These are phyloP conservation scores for Trametes cinnabarina DNA, from an alignment of 768 basidiomycete species.

Conservation along the genomic window DNA sequence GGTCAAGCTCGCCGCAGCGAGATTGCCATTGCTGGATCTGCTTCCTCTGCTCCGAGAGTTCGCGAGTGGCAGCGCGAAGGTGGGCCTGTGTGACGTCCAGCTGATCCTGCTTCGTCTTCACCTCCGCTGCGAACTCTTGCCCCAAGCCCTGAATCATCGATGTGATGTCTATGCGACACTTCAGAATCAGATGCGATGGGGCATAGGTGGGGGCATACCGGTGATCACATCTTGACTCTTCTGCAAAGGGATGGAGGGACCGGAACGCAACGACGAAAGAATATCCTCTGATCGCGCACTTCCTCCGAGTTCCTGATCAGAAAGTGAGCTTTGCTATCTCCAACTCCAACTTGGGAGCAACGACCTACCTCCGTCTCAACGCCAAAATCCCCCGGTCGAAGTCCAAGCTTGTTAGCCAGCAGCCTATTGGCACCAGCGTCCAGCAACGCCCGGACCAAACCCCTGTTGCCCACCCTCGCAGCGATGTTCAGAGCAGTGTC, in stretches of 20 bases:
- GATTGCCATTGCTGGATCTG: conserved; percentile 76
- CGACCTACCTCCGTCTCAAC: conserved; percentile 80
- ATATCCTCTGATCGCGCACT: conserved; percentile 77
- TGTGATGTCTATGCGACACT: conserved; percentile 69
- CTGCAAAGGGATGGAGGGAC: conserved; percentile 74
- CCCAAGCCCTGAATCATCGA: conserved; percentile 78
- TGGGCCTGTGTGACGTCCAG: conserved; percentile 87
- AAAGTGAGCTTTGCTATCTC: background rate
- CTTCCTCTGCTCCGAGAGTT: conserved; percentile 86
- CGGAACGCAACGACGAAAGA: conserved; percentile 68
- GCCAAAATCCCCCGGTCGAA: conserved; percentile 93
- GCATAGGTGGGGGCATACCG: conserved; percentile 41
- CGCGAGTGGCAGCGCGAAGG: conserved; percentile 84
- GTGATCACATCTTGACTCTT: conserved; percentile 86
- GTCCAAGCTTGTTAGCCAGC: conserved; percentile 87
- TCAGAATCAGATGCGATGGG: conserved; percentile 11
- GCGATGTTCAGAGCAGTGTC: conserved; percentile 97
- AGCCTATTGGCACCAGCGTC: conserved; percentile 92
- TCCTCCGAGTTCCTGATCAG: conserved; percentile 74
- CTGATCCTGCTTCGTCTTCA: conserved; percentile 81
- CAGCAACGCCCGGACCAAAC: conserved; percentile 79
- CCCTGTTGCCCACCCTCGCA: conserved; percentile 87
- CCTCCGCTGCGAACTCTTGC: conserved; percentile 76
- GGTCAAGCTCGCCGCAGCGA: conserved; percentile 75
- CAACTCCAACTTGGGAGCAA: background rate